Conservation (phyloP, 1,284 basidiomycete species). For the Meripilus lineatus region DNA sequence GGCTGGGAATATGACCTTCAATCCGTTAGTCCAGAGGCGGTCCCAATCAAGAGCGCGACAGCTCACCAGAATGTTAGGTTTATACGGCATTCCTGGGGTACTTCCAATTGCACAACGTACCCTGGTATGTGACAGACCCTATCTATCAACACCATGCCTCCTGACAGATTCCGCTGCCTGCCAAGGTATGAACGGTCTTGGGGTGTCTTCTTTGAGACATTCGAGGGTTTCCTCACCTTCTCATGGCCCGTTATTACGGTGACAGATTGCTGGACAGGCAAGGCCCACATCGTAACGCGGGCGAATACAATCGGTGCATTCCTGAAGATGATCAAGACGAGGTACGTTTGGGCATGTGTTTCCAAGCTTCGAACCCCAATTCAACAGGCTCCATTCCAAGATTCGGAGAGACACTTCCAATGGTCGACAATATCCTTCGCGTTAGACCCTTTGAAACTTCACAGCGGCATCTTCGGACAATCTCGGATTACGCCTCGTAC, state of each 20-base stretch:
- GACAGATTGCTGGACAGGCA: slow-evolving; percentile 68
- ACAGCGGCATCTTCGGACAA: slow-evolving; percentile 62
- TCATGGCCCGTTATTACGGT: slow-evolving; percentile 83
- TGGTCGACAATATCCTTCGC: slow-evolving; percentile 63
- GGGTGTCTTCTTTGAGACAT: slow-evolving; percentile 76
- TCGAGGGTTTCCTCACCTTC: slow-evolving; percentile 79
- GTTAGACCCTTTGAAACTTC: slow-evolving; percentile 63
- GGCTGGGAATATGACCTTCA: slow-evolving; percentile 86
- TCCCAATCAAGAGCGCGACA: slow-evolving; percentile 9
- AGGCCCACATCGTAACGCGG: slow-evolving; percentile 76
- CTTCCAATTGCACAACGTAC: slow-evolving; percentile 69
- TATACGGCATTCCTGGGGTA: slow-evolving; percentile 83
- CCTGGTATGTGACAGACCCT: slow-evolving; percentile 49
- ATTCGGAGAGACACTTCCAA: slow-evolving; percentile 69
- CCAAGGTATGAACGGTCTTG: slow-evolving; percentile 78
- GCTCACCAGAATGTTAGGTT: slow-evolving; percentile 41
- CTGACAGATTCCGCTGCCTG: slow-evolving; percentile 4
- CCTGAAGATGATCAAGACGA: slow-evolving; percentile 74
- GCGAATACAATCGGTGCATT: slow-evolving; percentile 67
- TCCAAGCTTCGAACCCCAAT: background rate
- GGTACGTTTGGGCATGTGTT: slow-evolving; percentile 36
- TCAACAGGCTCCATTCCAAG: slow-evolving; percentile 27
- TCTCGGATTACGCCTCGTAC: slow-evolving; percentile 68
- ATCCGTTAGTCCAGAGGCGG: slow-evolving; percentile 44
- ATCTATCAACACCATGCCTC: background rate